Base-by-base conservation (phyloP, 2,329 filamentous ascomycete species). In the Cladophialophora yegresii region DNA sequence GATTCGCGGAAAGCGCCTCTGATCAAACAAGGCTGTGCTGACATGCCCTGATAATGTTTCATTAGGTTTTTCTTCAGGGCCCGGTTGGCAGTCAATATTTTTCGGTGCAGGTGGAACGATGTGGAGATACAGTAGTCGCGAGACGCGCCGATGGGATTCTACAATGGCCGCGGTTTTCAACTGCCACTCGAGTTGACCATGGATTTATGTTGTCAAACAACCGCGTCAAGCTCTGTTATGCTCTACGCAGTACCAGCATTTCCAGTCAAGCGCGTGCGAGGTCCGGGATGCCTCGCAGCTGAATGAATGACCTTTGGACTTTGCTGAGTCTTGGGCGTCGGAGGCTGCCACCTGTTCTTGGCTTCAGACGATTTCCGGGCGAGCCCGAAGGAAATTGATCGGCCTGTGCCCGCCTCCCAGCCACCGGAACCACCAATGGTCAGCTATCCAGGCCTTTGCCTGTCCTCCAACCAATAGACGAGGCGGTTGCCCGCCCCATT, bases 21-120 rank as follows among this genome's bases (percentile, higher is more conserved):
- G 45, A 49, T 67, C 65, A 20, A 57, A 67, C 61, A 53, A 63
- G 57, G 64, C 61, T 45, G 51, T 60, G 54, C 55, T 51, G 51
- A 26, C 36, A 33, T 43, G 13, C 23, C 12, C 28, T 13, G 26
- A 43, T 16, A 16, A 28, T 23, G 47, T 58, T 61, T 61, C 54
- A 54, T 26, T 43, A 28, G 23, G 28, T n/a, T 33, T 33, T 30
- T 51, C 16, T 33, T n/a, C 49, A 49, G 5, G 51, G n/a, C 8
- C 40, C 33, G 36, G 9, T 32, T n/a, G 20, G 23, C 10, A 16
- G 26, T n/a, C n/a, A 54, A 32, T n/a, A 54, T 12, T 54, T 33
- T 54, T 54, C 28, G 1, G n/a, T 32, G 5, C 4, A 16, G 28
- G n/a, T 22, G 47, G 13, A 22, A 7, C 26, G 20, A 10, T 22